Base-by-base conservation (phyloP, 176 grass and related monocot genomes). In the Otatea glauca region DNA sequence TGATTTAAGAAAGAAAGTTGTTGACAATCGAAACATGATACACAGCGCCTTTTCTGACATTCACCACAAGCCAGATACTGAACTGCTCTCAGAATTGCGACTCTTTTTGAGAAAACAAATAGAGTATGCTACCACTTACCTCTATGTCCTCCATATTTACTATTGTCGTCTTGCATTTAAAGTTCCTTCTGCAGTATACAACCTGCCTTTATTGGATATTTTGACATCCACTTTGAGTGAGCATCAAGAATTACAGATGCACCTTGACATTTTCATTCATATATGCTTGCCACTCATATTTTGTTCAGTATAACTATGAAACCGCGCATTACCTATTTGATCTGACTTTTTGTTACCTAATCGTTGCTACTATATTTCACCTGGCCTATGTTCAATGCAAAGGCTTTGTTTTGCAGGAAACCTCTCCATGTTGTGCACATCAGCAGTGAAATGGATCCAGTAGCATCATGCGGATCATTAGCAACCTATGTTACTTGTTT, bases 371-470 rank as follows among this genome's bases (percentile, higher is more conserved):
- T 60, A 44, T 5, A 84, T 84, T 83, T 62, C 54, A 41, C 51
- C 9, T 68, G 20, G 2, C 56, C 21, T 43, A 67, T 51, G 16
- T 60, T 81, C 48, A 59, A 73, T 42, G 43, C 15, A 48, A 66
- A 59, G 51, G 48, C 5, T 37, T 37, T 76, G 54, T 35, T 67
- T 74, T 81, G 76, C 68, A 92, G 88, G 60, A 90, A 85, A 68
- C 44, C 84, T 81, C 67, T 92, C 68, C 88, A 88, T 60, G 49
- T 87, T 74, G 91, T 92, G 45, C 88, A 92, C 68, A 90, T 92
- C 32, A 90, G 84, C 78, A 87, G 48, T 73, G 88, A 92, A 84
- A 87, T 90, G 70, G 76, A 92, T 51, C 81, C 88, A 34, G 63
- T 90, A 73, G 51, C 81, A 72, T 92, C 85, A 74, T 69, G 42